These are phyloP conservation scores for Vaccinium macrocarpon DNA, from an alignment of 148 eudicot species.

Conservation along the genomic window DNA sequence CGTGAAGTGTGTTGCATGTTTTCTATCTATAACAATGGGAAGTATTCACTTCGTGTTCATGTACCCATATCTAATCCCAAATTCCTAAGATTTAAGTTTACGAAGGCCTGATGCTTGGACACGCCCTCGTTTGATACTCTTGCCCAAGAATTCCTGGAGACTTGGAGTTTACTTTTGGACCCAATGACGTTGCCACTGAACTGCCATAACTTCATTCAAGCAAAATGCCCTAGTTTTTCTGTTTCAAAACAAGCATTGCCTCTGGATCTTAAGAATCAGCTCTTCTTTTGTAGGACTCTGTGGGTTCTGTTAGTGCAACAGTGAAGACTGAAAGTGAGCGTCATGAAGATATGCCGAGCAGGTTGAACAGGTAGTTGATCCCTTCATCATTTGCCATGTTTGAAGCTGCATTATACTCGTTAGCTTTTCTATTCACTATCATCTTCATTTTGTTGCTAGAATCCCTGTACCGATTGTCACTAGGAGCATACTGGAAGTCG, in stretches of 20 bases:
- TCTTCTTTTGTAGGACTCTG: constrained; percentile 52
- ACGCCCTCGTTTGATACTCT: neutral
- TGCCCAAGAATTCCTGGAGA: neutral
- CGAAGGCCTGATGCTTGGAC: neutral
- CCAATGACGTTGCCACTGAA: neutral
- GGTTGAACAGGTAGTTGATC: constrained; percentile 48
- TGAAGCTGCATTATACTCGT: neutral
- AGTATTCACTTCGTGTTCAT: neutral
- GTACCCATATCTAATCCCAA: neutral
- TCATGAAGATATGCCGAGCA: constrained; percentile 58
- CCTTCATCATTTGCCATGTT: constrained; percentile 6
- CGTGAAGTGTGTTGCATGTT: neutral
- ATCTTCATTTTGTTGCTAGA: constrained; percentile 34
- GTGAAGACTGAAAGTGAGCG: constrained; percentile 60
- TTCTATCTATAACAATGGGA: neutral
- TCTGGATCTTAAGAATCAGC: constrained; percentile 4
- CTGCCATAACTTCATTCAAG: neutral
- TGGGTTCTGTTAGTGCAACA: constrained; percentile 44
- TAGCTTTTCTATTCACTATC: neutral
- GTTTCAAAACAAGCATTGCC: neutral
- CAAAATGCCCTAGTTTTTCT: neutral
- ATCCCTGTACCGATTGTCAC: constrained; percentile 70
- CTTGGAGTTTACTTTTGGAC: neutral
- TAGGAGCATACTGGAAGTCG: constrained; percentile 85
- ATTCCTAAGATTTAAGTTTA: neutral